These are phyloP conservation scores for Talaromyces ruber DNA, from an alignment of 495 filamentous ascomycete genomes.

Conservation along the genomic window DNA sequence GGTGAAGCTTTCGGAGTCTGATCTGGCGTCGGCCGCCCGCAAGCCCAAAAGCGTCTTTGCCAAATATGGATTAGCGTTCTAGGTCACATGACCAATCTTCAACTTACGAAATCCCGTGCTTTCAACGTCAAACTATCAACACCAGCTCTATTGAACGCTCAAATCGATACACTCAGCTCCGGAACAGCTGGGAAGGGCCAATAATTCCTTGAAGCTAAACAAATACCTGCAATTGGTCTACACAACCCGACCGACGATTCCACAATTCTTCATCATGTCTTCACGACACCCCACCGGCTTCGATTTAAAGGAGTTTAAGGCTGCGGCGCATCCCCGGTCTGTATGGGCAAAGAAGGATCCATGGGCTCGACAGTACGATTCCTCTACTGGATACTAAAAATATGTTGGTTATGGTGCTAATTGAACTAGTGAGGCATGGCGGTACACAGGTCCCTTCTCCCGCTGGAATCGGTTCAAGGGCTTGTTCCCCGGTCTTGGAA, in stretches of 20 bases:
- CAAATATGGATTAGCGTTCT: slow-evolving; percentile 2
- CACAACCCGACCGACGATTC: neutral
- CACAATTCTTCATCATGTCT: slow-evolving; percentile 31
- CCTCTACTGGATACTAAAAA: too few species aligned
- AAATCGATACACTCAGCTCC: neutral
- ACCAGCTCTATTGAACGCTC: neutral
- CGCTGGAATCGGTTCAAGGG: slow-evolving; percentile 80
- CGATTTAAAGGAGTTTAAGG: slow-evolving; percentile 63
- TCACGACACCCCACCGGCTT: slow-evolving; percentile 74
- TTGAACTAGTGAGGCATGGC: slow-evolving; percentile 79
- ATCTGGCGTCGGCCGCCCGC: neutral
- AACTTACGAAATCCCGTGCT: neutral
- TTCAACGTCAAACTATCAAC: neutral
- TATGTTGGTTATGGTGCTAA: too few species aligned
- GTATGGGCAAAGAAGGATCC: slow-evolving; percentile 62
- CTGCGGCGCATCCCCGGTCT: slow-evolving; percentile 52
- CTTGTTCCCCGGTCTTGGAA: slow-evolving; percentile 82
- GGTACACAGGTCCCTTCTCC: slow-evolving; percentile 83
- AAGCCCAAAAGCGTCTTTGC: neutral
- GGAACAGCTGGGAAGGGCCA: neutral
- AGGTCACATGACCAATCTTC: neutral
- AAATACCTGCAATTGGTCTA: neutral
- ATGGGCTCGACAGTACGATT: slow-evolving; percentile 71
- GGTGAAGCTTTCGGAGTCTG: slow-evolving; percentile 3
- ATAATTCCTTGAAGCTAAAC: neutral